A percentile compares a stretch with the other conserved stretches of the same genome.
Conservation (phyloP, 78 protist species). For the Blattamonas nauphoetae region DNA sequence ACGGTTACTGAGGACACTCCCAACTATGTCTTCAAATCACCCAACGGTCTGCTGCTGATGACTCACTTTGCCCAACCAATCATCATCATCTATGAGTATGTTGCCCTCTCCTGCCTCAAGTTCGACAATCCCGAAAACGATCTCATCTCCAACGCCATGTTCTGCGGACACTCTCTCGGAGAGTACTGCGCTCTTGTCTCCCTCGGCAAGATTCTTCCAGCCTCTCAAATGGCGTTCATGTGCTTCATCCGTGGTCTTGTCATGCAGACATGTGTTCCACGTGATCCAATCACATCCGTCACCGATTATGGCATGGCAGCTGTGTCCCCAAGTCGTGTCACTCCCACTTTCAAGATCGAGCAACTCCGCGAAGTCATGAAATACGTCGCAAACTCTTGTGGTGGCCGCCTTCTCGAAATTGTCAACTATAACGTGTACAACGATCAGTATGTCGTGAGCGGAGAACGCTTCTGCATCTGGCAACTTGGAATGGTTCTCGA, state of each 20-base stretch:
- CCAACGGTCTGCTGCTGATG: slow-evolving; percentile 49
- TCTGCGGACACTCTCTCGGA: slow-evolving; percentile 29
- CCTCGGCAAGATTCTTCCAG: slow-evolving; percentile 22
- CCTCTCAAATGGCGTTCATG: slow-evolving; percentile 30
- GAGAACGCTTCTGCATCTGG: slow-evolving; percentile 31
- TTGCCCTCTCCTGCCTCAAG: slow-evolving; percentile 15
- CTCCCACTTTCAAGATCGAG: neutral
- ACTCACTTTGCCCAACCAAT: slow-evolving; percentile 68
- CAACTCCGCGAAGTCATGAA: neutral
- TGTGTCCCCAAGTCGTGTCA: slow-evolving; percentile 40
- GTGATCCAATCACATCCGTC: slow-evolving; percentile 25
- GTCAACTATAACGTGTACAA: slow-evolving; percentile 53
- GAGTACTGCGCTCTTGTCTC: slow-evolving; percentile 50
- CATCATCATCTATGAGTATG: slow-evolving; percentile 32
- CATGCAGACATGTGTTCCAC: slow-evolving; percentile 48
- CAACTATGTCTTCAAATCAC: slow-evolving; percentile 33
- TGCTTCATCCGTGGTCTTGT: slow-evolving; percentile 48
- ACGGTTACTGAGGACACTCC: neutral
- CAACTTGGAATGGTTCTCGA: slow-evolving; percentile 23
- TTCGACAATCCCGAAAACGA: neutral
- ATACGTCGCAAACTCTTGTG: neutral
- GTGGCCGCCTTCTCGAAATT: slow-evolving; percentile 33
- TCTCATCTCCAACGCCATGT: neutral
- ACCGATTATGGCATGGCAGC: slow-evolving; percentile 54
- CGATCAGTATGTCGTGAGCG: slow-evolving; percentile 53